Evolutionary conservation across 345 rosid species (phyloP).

Genomic region (Aegle marmelos): DNA sequence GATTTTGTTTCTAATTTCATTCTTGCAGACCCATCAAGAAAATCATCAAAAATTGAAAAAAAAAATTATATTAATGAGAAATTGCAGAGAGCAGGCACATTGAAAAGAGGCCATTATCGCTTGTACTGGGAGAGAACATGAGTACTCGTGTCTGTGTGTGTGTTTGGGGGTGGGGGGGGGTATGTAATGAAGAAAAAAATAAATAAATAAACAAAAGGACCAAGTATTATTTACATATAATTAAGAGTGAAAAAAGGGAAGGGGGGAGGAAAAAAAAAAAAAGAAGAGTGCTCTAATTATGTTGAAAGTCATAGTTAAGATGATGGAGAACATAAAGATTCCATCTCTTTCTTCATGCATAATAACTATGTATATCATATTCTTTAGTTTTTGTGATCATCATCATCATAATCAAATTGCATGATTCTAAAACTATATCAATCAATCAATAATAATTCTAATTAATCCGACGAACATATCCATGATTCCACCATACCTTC

Average conservation of each 20-base stretch:
- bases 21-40: background rate
- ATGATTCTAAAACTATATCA: background rate
- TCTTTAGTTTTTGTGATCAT: constrained; percentile 11
- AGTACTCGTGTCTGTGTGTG: background rate
- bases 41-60: background rate
- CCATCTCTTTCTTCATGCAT: constrained; percentile 33
- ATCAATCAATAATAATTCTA: background rate
- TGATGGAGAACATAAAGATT: constrained; percentile 28
- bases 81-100: background rate
- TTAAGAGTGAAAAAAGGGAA: background rate
- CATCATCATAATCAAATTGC: background rate
- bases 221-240: constrained; percentile 38
- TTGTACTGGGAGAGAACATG: background rate
- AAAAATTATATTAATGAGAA: background rate
- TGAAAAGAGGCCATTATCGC: constrained; percentile 6
- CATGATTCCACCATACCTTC: constrained; percentile 82
- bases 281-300: constrained; percentile 16
- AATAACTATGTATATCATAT: constrained; percentile 4
- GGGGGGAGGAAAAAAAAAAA: background rate
- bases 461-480: constrained; percentile 82
- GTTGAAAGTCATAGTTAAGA: constrained; percentile 31
- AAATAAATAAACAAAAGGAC: background rate
- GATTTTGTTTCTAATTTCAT: constrained; percentile 2
- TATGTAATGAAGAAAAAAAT: background rate
- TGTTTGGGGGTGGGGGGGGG: too few species aligned